phyloP scores from a whole-genome alignment of 2,329 filamentous ascomycete genomes.

The Bertia moriformis region DNA sequence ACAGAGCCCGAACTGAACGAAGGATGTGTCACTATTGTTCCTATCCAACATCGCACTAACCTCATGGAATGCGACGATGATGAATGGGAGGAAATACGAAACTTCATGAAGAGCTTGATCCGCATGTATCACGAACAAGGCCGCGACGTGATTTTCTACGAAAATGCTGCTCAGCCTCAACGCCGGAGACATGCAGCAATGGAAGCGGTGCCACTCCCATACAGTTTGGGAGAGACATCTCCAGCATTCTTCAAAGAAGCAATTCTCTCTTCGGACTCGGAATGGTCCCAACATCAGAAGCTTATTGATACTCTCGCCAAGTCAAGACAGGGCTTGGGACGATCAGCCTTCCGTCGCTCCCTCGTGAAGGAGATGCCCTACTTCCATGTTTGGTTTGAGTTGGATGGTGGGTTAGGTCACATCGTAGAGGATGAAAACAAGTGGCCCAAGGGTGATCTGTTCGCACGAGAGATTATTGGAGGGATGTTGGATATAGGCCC shows the following conservation, averaged over 20 bases:
- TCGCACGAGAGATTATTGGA: conserved; percentile 79
- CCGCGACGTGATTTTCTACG: conserved; percentile 88
- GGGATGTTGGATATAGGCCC: conserved; percentile 78
- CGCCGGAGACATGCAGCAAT: conserved; percentile 74
- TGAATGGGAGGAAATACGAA: conserved; percentile 97
- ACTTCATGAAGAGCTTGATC: conserved; percentile 95
- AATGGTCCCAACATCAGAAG: conserved; percentile 93
- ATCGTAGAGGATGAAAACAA: conserved; percentile 71
- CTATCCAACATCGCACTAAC: conserved; percentile 73
- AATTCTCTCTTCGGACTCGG: conserved; percentile 72
- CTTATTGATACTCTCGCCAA: conserved; percentile 72
- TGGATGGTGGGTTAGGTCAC: conserved; percentile 86
- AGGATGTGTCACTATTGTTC: conserved; percentile 78
- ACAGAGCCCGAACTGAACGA: conserved; percentile 72
- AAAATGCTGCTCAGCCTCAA: conserved; percentile 75
- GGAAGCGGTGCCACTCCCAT: conserved; percentile 74
- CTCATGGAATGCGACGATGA: conserved; percentile 97
- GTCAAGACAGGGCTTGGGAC: conserved; percentile 56
- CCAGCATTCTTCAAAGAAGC: conserved; percentile 94
- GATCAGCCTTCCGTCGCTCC: conserved; percentile 64
- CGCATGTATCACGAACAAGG: conserved; percentile 90
- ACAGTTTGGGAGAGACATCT: conserved; percentile 76
- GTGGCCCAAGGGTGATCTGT: conserved; percentile 85
- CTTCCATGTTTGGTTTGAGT: conserved; percentile 89
- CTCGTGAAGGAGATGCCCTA: conserved; percentile 96